A percentile compares a stretch with the other conserved stretches of the same genome.
These are phyloP conservation scores for Cantharellus cinnabarinus DNA, from an alignment of 768 basidiomycete species.

Conservation along the genomic window DNA sequence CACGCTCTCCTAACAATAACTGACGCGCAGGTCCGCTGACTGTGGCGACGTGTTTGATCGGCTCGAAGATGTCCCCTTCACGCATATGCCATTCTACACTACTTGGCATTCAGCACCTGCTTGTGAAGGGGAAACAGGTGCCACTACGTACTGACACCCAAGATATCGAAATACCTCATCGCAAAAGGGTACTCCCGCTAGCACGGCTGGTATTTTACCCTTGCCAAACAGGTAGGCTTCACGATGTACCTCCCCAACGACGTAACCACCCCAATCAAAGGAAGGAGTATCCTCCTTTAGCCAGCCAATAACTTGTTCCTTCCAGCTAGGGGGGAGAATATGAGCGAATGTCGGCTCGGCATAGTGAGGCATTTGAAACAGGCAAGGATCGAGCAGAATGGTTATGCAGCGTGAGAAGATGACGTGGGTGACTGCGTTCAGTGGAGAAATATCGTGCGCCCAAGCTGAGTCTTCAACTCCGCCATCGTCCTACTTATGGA, in stretches of 20 bases:
- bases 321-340: slow-evolving; percentile 89
- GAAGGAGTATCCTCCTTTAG: slow-evolving; percentile 86
- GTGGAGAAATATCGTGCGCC: too few relatives aligned
- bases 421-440: too few relatives aligned
- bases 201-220: slow-evolving; percentile 51
- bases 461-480: too few relatives aligned
- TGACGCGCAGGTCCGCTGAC: slow-evolving; percentile 77
- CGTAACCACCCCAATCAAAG: slow-evolving; percentile 91
- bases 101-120: background rate
- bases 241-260: slow-evolving; percentile 76
- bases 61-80: slow-evolving; percentile 67
- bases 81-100: slow-evolving; percentile 87
- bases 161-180: slow-evolving; percentile 79
- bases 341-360: slow-evolving; percentile 19
- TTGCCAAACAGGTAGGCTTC: slow-evolving; percentile 85
- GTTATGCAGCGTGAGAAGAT: too few relatives aligned
- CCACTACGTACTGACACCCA: slow-evolving; percentile 59
- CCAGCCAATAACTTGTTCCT: slow-evolving; percentile 59
- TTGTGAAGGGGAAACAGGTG: background rate
- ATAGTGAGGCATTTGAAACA: background rate
- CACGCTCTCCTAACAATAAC: slow-evolving; percentile 76
- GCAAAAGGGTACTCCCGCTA: slow-evolving; percentile 92
- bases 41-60: slow-evolving; percentile 72
- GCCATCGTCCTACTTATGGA: too few relatives aligned
- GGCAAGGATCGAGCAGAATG: too few relatives aligned